Evolutionary conservation across 371 early-diverging fungal genomes (phyloP).

Genomic region (Polyrhizophydium stewartii): DNA sequence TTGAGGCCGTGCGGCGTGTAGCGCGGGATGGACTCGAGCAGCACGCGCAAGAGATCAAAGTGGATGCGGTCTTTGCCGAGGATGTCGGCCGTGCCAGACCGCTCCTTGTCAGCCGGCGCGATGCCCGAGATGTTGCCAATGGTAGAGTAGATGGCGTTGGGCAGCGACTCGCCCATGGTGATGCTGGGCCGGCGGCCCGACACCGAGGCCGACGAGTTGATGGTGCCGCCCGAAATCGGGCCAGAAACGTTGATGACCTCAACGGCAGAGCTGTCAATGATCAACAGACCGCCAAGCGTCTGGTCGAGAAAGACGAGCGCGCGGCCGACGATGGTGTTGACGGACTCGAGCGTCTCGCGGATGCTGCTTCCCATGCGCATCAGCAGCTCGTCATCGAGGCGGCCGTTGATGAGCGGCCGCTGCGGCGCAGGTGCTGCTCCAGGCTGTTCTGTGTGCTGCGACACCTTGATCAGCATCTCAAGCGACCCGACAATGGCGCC

Average conservation of each 20-base stretch:
- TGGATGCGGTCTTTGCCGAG: conserved; percentile 12
- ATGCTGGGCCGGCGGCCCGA: background rate
- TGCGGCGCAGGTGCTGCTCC: no score
- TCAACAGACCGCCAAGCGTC: background rate
- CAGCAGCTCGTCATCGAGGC: background rate
- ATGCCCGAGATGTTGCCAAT: conserved; percentile 4
- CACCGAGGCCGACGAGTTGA: background rate
- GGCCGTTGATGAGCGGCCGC: background rate
- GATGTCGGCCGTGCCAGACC: conserved; percentile 1
- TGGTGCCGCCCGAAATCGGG: background rate
- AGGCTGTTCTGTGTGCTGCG: background rate
- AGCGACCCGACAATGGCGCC: background rate
- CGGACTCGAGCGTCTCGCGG: conserved; percentile 7
- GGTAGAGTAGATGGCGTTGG: background rate
- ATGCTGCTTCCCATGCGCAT: conserved; percentile 10
- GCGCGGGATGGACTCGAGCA: conserved; percentile 68
- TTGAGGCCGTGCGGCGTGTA: conserved; percentile 64
- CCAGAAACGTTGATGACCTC: no score
- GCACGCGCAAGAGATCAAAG: conserved; percentile 28
- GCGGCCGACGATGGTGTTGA: conserved; percentile 9
- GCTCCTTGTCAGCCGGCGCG: conserved; percentile 5
- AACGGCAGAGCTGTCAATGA: background rate
- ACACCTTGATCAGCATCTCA: background rate
- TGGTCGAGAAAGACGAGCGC: conserved; percentile 4
- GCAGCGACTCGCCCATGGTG: background rate